Percentiles rank a stretch among this genome's conserved stretches.
These are phyloP conservation scores for Biscutella laevigata DNA, from an alignment of 441 rosid species.

Conservation along the genomic window DNA sequence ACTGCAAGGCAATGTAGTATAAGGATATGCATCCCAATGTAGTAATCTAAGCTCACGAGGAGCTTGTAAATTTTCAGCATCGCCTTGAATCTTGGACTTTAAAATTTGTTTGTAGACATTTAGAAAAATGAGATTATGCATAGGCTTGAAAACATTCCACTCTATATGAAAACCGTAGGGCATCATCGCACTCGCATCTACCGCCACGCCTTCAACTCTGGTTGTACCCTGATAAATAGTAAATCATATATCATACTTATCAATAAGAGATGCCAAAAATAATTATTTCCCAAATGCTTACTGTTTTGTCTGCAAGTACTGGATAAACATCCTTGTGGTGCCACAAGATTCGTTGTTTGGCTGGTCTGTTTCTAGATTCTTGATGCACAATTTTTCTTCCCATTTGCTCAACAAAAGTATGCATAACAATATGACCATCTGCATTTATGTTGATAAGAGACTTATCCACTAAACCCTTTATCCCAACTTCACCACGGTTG, in stretches of 20 bases:
- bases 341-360: background rate
- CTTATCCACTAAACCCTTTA: background rate
- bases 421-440: conserved; percentile 16
- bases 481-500: background rate
- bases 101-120: background rate
- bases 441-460: conserved; percentile 17
- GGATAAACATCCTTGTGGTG: background rate
- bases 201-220: background rate
- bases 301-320: background rate
- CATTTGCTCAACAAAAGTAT: conserved; percentile 22
- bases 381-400: conserved; percentile 15
- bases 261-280: background rate
- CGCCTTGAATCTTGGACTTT: background rate
- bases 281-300: background rate
- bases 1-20: background rate
- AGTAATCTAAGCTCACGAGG: background rate
- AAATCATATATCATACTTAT: background rate
- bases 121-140: conserved; percentile 2
- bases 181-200: background rate
- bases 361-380: background rate
- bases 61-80: background rate
- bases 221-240: conserved; percentile 7
- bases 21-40: background rate
- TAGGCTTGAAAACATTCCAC: background rate
- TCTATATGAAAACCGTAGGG: background rate